These are phyloP conservation scores for Penicillium glabrum DNA, from an alignment of 2,329 filamentous ascomycete genomes.

Conservation along the genomic window DNA sequence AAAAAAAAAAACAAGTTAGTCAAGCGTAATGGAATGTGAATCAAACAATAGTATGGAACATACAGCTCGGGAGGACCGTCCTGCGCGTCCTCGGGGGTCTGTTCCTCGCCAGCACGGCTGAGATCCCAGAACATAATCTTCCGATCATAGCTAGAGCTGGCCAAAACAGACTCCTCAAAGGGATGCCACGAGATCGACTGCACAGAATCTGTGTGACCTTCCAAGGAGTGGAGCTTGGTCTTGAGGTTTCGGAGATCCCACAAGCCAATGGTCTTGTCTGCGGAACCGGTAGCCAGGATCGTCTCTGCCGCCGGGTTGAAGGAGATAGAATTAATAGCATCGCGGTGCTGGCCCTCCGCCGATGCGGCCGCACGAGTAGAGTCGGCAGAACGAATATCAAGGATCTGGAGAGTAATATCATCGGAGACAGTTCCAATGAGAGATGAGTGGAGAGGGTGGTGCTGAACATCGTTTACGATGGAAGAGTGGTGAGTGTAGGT, in stretches of 20 bases:
- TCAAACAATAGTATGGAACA: slow-evolving; percentile 48
- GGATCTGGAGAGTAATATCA: slow-evolving; percentile 86
- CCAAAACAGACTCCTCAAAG: slow-evolving; percentile 80
- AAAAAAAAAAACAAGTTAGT: not conserved
- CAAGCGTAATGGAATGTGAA: not conserved
- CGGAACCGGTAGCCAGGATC: slow-evolving; percentile 86
- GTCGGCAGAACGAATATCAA: slow-evolving; percentile 74
- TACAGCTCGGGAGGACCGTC: slow-evolving; percentile 94
- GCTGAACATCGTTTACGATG: slow-evolving; percentile 95
- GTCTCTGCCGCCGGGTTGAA: slow-evolving; percentile 94
- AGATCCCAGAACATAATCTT: slow-evolving; percentile 97
- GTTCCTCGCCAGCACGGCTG: slow-evolving; percentile 87
- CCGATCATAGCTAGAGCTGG: slow-evolving; percentile 88
- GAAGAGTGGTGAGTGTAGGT: slow-evolving; percentile 85
- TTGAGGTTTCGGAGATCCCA: slow-evolving; percentile 94
- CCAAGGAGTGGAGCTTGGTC: slow-evolving; percentile 83
- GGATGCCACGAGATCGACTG: slow-evolving; percentile 96
- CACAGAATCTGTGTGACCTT: slow-evolving; percentile 85
- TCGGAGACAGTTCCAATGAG: slow-evolving; percentile 94
- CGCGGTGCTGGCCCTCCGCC: slow-evolving; percentile 73
- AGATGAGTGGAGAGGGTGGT: slow-evolving; percentile 80
- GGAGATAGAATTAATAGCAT: slow-evolving; percentile 93
- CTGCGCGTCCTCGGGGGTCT: slow-evolving; percentile 89
- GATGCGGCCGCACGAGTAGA: slow-evolving; percentile 68
- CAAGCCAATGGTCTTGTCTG: slow-evolving; percentile 90